phyloP scores from a whole-genome alignment of 129 eudicot genomes.

The Arctium lappa region DNA sequence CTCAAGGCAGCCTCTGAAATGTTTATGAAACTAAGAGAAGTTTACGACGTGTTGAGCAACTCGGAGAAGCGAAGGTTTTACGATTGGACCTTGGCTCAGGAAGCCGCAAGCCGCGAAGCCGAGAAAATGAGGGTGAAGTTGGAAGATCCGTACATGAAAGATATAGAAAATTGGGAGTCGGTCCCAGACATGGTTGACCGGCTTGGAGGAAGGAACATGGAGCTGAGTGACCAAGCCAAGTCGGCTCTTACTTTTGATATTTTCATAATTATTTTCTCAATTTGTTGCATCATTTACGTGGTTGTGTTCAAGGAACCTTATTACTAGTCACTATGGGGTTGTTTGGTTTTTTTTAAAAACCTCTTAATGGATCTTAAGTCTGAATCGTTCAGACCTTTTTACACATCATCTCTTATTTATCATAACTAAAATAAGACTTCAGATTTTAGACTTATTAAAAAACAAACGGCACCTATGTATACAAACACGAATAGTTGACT shows the following conservation, averaged over 20 bases:
- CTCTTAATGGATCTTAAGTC: too few species aligned
- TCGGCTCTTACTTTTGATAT: constrained; percentile 88
- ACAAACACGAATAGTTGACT: constrained; percentile 7
- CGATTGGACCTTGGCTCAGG: constrained; percentile 95
- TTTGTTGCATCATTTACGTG: constrained; percentile 62
- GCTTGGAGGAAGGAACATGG: constrained; percentile 84
- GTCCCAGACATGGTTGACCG: constrained; percentile 89
- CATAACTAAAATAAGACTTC: too few species aligned
- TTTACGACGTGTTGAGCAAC: constrained; percentile 62
- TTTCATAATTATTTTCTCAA: constrained; percentile 41
- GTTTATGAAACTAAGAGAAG: constrained; percentile 73
- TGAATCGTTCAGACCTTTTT: too few species aligned
- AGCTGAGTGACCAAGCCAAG: constrained; percentile 74
- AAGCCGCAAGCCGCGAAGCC: constrained; percentile 83
- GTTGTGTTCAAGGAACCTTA: constrained; percentile 64
- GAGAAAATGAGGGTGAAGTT: constrained; percentile 76
- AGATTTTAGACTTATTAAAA: too few species aligned
- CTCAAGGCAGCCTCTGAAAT: constrained; percentile 72
- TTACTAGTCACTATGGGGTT: constrained; percentile 35
- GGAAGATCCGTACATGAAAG: constrained; percentile 78
- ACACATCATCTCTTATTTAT: too few species aligned
- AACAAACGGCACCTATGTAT: too few species aligned
- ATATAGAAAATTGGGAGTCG: constrained; percentile 52
- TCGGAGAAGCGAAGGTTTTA: constrained; percentile 78
- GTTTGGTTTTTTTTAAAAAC: too few species aligned